Evolutionary conservation across 352 stramenopile genomes (phyloP).

Genomic region (Phytophthora citricola): DNA sequence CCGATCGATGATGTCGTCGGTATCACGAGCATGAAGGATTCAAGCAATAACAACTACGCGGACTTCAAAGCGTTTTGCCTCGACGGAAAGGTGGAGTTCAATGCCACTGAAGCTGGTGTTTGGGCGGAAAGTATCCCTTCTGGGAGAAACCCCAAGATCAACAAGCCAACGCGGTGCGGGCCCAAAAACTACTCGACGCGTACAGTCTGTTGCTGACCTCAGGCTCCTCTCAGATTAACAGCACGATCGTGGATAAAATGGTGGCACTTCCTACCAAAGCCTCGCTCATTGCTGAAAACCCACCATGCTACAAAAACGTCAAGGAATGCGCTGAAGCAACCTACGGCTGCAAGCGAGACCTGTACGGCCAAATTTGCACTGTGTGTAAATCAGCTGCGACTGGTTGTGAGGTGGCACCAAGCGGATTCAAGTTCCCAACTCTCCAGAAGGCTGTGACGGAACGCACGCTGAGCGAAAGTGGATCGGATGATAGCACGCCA

Average conservation of each 20-base stretch:
- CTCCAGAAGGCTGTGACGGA: conserved; percentile 27
- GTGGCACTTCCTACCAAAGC: conserved; percentile 41
- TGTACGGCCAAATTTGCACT: conserved; percentile 63
- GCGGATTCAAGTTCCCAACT: conserved; percentile 16
- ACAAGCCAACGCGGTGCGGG: conserved; percentile 43
- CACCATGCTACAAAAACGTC: conserved; percentile 61
- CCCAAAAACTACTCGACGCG: conserved; percentile 44
- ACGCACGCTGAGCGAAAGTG: conserved; percentile 5
- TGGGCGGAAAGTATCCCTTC: conserved; percentile 46
- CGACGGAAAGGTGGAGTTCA: conserved; percentile 58
- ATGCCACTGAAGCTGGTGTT: conserved; percentile 13
- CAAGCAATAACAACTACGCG: conserved; percentile 13
- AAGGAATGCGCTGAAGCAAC: conserved; percentile 34
- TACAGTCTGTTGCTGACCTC: conserved; percentile 42
- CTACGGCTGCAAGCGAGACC: conserved; percentile 57
- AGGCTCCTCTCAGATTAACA: conserved; percentile 41
- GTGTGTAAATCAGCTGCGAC: conserved; percentile 27
- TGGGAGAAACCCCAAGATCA: conserved; percentile 50
- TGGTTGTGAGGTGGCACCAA: conserved; percentile 24
- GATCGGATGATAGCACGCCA: conserved; percentile 11
- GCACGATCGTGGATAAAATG: conserved; percentile 39
- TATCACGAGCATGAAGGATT: conserved; percentile 55
- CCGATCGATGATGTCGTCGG: conserved; percentile 76
- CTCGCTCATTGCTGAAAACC: conserved; percentile 46
- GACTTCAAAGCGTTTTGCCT: conserved; percentile 62